Conservation (phyloP, 352 stramenopile species). For the Pythium dissotocum region DNA sequence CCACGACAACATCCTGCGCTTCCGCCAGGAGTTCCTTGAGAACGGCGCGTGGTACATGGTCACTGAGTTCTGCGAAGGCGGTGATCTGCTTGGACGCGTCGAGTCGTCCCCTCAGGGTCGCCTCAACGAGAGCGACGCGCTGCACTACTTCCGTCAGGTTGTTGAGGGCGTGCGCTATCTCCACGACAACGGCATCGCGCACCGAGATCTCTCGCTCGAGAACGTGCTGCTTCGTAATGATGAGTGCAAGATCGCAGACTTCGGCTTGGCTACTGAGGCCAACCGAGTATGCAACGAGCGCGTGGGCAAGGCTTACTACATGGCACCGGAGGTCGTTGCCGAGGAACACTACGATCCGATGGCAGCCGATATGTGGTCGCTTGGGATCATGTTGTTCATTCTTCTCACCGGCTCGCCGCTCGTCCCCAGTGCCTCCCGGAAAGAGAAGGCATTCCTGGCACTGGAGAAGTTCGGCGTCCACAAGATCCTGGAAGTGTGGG, state of each 20-base stretch:
- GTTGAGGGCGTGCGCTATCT: slow-evolving; percentile 35
- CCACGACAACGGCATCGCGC: slow-evolving; percentile 43
- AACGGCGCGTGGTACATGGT: slow-evolving; percentile 45
- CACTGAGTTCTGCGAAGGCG: slow-evolving; percentile 52
- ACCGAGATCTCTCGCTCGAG: slow-evolving; percentile 45
- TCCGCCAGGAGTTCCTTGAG: slow-evolving; percentile 39
- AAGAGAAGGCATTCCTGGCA: slow-evolving; percentile 34
- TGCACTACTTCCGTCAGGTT: slow-evolving; percentile 37
- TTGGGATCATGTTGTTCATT: slow-evolving; percentile 53
- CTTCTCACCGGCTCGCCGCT: slow-evolving; percentile 44
- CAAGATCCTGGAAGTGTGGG: slow-evolving; percentile 51
- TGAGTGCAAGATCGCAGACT: slow-evolving; percentile 50
- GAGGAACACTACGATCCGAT: slow-evolving; percentile 28
- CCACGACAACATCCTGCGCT: slow-evolving; percentile 43
- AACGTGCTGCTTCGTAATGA: slow-evolving; percentile 42
- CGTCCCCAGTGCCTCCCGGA: slow-evolving; percentile 30
- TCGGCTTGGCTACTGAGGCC: slow-evolving; percentile 41
- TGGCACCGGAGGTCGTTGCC: slow-evolving; percentile 16
- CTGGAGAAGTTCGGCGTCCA: slow-evolving; percentile 40
- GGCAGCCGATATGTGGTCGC: slow-evolving; percentile 50
- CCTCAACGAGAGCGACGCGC: slow-evolving; percentile 25
- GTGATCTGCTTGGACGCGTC: slow-evolving; percentile 44
- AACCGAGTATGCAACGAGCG: slow-evolving; percentile 26
- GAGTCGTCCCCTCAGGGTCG: slow-evolving; percentile 29
- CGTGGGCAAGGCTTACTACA: slow-evolving; percentile 26